These are phyloP conservation scores for Epichloe aotearoae DNA, from an alignment of 2,329 filamentous ascomycete genomes.

Conservation along the genomic window DNA sequence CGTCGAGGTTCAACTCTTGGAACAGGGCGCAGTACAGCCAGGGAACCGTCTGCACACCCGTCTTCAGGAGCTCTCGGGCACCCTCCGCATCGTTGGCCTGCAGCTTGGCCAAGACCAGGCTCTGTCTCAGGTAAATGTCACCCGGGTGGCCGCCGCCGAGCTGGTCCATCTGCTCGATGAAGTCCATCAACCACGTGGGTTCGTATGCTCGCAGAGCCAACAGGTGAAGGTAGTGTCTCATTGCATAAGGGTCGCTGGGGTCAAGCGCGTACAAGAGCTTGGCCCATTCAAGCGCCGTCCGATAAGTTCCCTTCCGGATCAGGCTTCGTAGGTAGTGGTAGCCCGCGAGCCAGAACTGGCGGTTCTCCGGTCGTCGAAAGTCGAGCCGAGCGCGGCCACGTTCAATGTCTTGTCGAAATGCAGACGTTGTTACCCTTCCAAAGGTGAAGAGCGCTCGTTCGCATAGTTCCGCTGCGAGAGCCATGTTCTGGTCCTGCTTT, in stretches of 20 bases:
- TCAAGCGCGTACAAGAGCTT: conserved; percentile 70
- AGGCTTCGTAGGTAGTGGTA: conserved; percentile 83
- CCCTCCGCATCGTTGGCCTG: conserved; percentile 53
- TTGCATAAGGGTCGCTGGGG: conserved; percentile 67
- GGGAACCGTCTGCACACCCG: conserved; percentile 60
- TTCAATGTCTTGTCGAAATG: conserved; percentile 63
- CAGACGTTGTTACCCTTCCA: conserved; percentile 73
- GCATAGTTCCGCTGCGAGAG: conserved; percentile 73
- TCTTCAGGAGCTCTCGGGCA: conserved; percentile 50
- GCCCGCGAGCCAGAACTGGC: conserved; percentile 82
- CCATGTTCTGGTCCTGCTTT: conserved; percentile 79
- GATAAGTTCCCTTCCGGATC: conserved; percentile 80
- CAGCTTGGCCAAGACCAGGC: conserved; percentile 60
- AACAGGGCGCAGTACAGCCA: conserved; percentile 79
- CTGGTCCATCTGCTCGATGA: conserved; percentile 37
- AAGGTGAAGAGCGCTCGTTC: conserved; percentile 89
- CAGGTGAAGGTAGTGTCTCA: conserved; percentile 69
- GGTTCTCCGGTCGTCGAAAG: conserved; percentile 72
- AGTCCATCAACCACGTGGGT: conserved; percentile 59
- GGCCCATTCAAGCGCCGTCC: conserved; percentile 87
- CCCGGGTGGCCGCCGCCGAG: conserved; percentile 20
- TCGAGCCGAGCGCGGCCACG: conserved; percentile 69
- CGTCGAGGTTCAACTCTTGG: conserved; percentile 63
- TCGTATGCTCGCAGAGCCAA: conserved; percentile 73
- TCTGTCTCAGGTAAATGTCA: conserved; percentile 61